phyloP scores from a whole-genome alignment of 2,329 filamentous ascomycete species.

The Hypomyces perniciosus region DNA sequence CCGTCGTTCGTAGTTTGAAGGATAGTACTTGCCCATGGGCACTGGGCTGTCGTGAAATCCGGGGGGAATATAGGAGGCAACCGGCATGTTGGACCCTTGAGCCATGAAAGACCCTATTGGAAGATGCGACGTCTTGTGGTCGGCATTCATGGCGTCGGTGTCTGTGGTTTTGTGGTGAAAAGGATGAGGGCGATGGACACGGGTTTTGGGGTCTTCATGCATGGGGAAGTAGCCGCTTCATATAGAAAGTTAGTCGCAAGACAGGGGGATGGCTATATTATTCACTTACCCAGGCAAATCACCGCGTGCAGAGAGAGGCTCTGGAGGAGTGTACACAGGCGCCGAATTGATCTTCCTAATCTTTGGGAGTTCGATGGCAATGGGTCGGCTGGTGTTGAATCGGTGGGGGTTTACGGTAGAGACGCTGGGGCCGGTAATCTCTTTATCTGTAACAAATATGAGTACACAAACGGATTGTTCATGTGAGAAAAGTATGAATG shows the following conservation, averaged over 20 bases:
- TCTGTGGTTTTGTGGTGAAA: conserved; percentile 36
- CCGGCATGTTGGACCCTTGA: conserved; percentile 34
- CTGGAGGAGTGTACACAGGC: conserved; percentile 38
- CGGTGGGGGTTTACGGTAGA: conserved; percentile 12
- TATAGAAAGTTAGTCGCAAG: not conserved
- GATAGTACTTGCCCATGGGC: conserved; percentile 58
- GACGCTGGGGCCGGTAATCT: conserved; percentile 4
- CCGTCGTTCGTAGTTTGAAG: conserved; percentile 50
- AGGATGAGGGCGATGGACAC: conserved; percentile 45
- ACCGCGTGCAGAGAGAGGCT: conserved; percentile 51
- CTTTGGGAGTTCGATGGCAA: conserved; percentile 46
- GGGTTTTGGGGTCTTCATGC: conserved; percentile 48
- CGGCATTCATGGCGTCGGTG: conserved; percentile 19
- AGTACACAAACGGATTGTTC: conserved; percentile 9
- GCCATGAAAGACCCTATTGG: conserved; percentile 17
- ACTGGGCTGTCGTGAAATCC: conserved; percentile 42
- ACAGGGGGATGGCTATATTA: not conserved
- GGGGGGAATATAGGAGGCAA: conserved; percentile 46
- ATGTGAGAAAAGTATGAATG: conserved; percentile 2
- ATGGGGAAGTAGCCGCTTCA: conserved; percentile 54
- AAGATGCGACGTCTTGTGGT: conserved; percentile 18
- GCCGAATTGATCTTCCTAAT: conserved; percentile 34
- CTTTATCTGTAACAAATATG: too few relatives aligned
- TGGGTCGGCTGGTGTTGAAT: conserved; percentile 37
- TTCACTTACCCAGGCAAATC: conserved; percentile 50